Conservation (phyloP, 148 eudicot genomes). For the Camellia lanceoleosa region DNA sequence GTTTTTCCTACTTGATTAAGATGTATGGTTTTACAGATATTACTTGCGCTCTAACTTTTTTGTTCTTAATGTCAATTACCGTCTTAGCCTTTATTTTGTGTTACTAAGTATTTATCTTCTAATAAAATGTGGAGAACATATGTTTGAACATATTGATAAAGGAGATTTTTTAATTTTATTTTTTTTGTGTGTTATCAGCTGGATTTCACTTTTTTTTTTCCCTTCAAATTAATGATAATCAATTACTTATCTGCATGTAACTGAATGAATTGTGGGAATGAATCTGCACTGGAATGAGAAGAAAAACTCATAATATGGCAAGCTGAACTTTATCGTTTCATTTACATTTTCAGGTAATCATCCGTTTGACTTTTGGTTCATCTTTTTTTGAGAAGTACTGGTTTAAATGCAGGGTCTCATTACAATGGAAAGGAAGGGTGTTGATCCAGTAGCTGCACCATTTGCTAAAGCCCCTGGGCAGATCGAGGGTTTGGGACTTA, state of each 20-base stretch:
- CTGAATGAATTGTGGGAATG: neutral
- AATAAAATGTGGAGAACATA: neutral
- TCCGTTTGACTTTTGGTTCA: neutral
- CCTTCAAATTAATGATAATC: neutral
- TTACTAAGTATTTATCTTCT: neutral
- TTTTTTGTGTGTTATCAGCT: neutral
- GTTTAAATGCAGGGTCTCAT: conserved; percentile 69
- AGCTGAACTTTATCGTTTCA: neutral
- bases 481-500: conserved; percentile 56
- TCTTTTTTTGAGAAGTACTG: neutral
- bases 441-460: conserved; percentile 81
- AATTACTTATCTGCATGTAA: conserved; percentile 2
- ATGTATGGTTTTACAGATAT: conserved; percentile 40
- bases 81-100: neutral
- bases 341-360: neutral
- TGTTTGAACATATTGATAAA: neutral
- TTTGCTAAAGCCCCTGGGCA: conserved; percentile 69
- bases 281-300: no score
- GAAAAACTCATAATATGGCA: neutral
- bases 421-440: conserved; percentile 61
- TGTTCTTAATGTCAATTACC: neutral
- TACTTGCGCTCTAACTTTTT: neutral
- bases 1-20: conserved; percentile 87
- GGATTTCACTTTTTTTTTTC: neutral
- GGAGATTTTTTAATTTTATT: neutral